These are phyloP conservation scores for Grigorovia humatica DNA, from an alignment of 805 yeast species.

Conservation along the genomic window DNA sequence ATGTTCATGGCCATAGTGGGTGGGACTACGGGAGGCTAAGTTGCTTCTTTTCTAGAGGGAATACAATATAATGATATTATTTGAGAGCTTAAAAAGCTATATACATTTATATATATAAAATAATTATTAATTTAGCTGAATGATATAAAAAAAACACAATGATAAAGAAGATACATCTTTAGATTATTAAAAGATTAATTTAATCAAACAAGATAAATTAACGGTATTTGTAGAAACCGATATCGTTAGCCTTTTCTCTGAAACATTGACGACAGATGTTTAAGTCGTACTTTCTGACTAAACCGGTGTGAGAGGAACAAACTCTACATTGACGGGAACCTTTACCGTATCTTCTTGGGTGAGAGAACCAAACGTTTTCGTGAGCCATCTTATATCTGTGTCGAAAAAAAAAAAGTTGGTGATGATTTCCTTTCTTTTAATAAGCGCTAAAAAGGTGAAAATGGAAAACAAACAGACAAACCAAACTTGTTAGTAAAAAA, in stretches of 20 bases:
- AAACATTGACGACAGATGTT: constrained; percentile 99
- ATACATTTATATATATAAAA: not conserved
- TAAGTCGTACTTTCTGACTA: constrained; percentile 99
- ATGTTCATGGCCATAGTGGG: no score
- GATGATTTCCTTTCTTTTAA: no score
- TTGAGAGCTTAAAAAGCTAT: not conserved
- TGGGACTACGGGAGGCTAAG: no score
- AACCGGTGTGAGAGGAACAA: constrained; percentile 97
- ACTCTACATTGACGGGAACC: constrained; percentile 99
- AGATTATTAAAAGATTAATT: not conserved
- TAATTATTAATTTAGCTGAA: not conserved
- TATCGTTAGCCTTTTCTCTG: constrained; percentile 99
- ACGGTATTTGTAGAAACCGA: constrained; percentile 98
- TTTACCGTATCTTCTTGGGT: constrained; percentile 99
- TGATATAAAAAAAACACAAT: not conserved
- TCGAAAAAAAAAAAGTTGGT: not conserved
- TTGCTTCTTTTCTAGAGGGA: no score
- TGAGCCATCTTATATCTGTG: constrained; percentile 69
- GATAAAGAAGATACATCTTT: not conserved
- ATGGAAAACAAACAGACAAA: no score
- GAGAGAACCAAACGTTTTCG: constrained; percentile 99
- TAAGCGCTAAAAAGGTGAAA: no score
- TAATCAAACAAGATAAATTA: constrained; percentile 33
- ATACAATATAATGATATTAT: not conserved
- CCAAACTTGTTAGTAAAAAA: not conserved